A percentile compares a stretch with the other conserved stretches of the same genome.
Conservation (phyloP, 228 moss, liverwort and hornwort genomes). For the Sphagnum fallax region DNA sequence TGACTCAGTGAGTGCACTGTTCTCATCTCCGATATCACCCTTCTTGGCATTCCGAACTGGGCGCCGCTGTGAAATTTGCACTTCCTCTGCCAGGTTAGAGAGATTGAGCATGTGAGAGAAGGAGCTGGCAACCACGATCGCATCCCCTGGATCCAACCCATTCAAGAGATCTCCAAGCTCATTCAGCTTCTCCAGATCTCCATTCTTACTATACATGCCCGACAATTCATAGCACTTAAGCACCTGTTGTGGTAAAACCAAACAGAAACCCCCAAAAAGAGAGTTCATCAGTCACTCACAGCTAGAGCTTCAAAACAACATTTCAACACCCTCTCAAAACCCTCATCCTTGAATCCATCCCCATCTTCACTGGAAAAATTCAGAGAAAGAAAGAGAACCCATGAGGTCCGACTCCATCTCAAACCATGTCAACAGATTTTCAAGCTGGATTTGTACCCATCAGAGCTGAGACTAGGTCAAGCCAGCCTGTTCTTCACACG, state of each 20-base stretch:
- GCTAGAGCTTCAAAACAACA: no score
- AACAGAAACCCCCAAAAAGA: not conserved
- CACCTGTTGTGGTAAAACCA: slow-evolving; percentile 26
- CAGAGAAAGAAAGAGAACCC: no score
- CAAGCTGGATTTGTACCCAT: no score
- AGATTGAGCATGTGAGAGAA: slow-evolving; percentile 98
- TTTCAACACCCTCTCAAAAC: no score
- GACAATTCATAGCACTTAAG: slow-evolving; percentile 76
- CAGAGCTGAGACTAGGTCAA: no score
- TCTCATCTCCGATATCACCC: slow-evolving; percentile 84
- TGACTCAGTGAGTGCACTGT: slow-evolving; percentile 88
- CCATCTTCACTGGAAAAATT: no score
- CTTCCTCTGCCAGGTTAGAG: slow-evolving; percentile 90
- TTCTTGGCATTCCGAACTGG: slow-evolving; percentile 47
- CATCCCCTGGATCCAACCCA: slow-evolving; percentile 63
- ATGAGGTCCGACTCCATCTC: no score
- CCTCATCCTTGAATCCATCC: no score
- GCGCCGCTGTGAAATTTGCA: slow-evolving; percentile 80
- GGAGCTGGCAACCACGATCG: slow-evolving; percentile 87
- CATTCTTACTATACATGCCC: slow-evolving; percentile 54
- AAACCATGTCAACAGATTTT: no score
- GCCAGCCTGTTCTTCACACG: no score
- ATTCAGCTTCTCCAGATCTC: slow-evolving; percentile 55
- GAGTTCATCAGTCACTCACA: no score
- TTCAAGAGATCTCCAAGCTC: slow-evolving; percentile 60